Base-by-base conservation (phyloP, 75 land plant species). In the Ceratopteris richardii region DNA sequence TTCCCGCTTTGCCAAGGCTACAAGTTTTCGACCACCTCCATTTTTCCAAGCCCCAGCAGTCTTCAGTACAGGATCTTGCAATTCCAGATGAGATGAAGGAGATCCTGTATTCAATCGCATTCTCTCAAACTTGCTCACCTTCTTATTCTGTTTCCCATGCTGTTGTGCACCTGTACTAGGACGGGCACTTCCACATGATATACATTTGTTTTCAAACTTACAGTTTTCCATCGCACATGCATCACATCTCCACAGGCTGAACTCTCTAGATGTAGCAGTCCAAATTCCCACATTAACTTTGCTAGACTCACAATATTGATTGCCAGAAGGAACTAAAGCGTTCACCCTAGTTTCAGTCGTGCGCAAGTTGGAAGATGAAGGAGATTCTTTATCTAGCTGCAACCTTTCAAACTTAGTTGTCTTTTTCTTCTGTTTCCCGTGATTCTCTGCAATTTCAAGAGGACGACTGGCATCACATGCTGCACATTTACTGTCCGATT, bases 11-110 rank as follows among this genome's bases (percentile, higher is more conserved):
- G 50, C 50, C 50, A 18, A 21, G 50, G 69, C 41, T 46, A 69
- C 41, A 25, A 82, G 69, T 47, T 54, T 57, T 31, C 68, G 71
- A 7, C 76, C 85, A 22, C 84, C 85, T 18, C 90, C 85, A 58
- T 79, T 86, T 30, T 76, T 60, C 96, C 98, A 94, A 25, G 69
- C 98, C 29, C 96, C 90, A 44, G 40, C 51, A n/a, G 17, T 58
- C 28, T 0, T 37, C 71, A 41, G 58, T 48, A 44, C 37, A 66
- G 75, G 4, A 68, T 61, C 13, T 61, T 66, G 31, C 61, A 51
- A 50, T n/a, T 76, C 67, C 0, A 56, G 37, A 26, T 63, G 67
- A 23, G 33, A 36, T 0, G 39, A 57, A 41, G 79, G 71, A 9
- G 72, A 55, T 26, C 78, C 81, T 71, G 85, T 87, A 51, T 84